Evolutionary conservation across 768 basidiomycete genomes (phyloP), one percentile per base, ranked within the genome.

Genomic region (Mycena alexandri): DNA sequence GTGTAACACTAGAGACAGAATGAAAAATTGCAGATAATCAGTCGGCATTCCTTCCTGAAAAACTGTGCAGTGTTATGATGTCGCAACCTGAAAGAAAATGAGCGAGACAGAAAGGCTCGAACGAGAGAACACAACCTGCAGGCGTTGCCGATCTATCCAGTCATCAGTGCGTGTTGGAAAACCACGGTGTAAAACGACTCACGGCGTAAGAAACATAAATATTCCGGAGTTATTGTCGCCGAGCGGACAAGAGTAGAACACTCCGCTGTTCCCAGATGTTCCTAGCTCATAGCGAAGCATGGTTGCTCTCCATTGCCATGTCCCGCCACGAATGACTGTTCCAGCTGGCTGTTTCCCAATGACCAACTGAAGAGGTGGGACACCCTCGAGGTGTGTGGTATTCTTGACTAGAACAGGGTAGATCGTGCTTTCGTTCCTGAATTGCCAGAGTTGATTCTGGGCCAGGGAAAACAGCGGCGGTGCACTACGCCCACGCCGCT

Each of bases 271-370:
- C 21, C 80, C 79, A 67, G 16, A 12, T 19, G 71, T 25, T 9
- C 83, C 87, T 67, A 78, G 76, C 62, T 85, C 83, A 70, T 86
- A 86, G 70, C 84, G 84, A 36, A 89, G 79, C 82, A 83, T 83
- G 14, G 86, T 86, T 24, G 86, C 86, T 69, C 82, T 76, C 87
- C 87, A 90, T 54, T 82, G 72, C 88, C 88, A 89, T 12, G 68
- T 71, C 4, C 86, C 85, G 38, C 79, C 78, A n/a, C 70, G 71
- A n/a, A 86, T 74, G 29, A 83, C 82, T 38, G 38, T 38, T 29
- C 75, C 76, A 8, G 46, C 14, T 9, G 62, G 73, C 68, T 82
- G 80, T 42, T 72, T 77, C 22, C 80, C 83, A 24, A 85, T 70
- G 10, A 81, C 75, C 42, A 90, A 73, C 73, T 87, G 87, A 58